These are phyloP conservation scores for Eucalyptus tenuipes DNA, from an alignment of 345 rosid species.

Conservation along the genomic window DNA sequence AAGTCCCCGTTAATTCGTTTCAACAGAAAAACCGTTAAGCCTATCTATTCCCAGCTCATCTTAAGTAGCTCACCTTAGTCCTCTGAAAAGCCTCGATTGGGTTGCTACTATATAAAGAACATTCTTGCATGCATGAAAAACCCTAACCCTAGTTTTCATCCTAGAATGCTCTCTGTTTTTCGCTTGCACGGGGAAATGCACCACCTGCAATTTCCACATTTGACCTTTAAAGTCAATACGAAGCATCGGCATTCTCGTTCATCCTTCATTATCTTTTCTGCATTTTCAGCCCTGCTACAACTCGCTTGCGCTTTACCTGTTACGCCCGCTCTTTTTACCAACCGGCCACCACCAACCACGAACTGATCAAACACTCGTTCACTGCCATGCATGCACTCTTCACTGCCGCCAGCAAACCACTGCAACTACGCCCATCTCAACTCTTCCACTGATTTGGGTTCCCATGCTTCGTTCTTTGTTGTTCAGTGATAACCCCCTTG, in stretches of 20 bases:
- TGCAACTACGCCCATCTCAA: background rate
- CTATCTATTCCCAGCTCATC: background rate
- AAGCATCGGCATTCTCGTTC: background rate
- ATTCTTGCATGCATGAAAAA: background rate
- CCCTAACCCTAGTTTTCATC: background rate
- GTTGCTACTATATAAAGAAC: background rate
- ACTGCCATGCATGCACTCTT: background rate
- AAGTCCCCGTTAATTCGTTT: background rate
- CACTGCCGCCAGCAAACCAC: background rate
- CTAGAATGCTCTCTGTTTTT: background rate
- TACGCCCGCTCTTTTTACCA: background rate
- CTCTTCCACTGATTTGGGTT: background rate
- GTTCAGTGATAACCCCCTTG: background rate
- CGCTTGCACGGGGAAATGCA: background rate
- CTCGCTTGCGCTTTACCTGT: background rate
- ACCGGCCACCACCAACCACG: background rate
- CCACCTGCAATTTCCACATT: background rate
- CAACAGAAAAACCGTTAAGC: background rate
- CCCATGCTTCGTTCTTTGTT: background rate
- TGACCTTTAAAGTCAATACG: background rate
- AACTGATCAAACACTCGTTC: background rate
- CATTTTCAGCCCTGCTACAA: background rate
- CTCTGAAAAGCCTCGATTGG: background rate
- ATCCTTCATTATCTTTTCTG: background rate
- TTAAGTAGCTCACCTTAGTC: background rate